A percentile compares a stretch with the other conserved stretches of the same genome.
Evolutionary conservation across 495 filamentous ascomycete species (phyloP).

Genomic region (Lophiostoma macrostomum): DNA sequence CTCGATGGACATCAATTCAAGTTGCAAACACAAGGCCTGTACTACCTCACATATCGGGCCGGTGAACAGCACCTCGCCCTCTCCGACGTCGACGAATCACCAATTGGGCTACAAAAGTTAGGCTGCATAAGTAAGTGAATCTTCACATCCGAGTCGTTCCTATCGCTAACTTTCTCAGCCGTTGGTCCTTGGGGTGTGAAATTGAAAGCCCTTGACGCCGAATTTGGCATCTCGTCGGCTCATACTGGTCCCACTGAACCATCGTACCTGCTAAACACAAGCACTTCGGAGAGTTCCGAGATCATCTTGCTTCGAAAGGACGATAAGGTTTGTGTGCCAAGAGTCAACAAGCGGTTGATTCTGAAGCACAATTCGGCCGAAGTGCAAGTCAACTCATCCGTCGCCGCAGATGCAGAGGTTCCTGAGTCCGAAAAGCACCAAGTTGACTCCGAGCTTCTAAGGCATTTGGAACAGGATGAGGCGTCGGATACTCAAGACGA

Average conservation of each 20-base stretch:
- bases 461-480: neutral
- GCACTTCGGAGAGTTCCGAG: neutral
- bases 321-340: slow-evolving; percentile 11
- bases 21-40: no score
- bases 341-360: neutral
- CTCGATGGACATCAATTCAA: no score
- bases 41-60: no score
- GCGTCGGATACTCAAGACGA: slow-evolving; percentile 2
- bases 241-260: neutral
- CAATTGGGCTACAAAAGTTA: neutral
- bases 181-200: slow-evolving; percentile 18
- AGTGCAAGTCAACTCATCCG: slow-evolving; percentile 27
- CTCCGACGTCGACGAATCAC: neutral
- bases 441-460: neutral
- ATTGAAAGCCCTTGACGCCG: slow-evolving; percentile 9
- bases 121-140: slow-evolving; percentile 16
- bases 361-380: slow-evolving; percentile 9
- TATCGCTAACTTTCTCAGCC: slow-evolving; percentile 9
- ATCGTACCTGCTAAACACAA: slow-evolving; percentile 9
- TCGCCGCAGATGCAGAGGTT: slow-evolving; percentile 2
- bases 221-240: slow-evolving; percentile 2
- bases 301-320: slow-evolving; percentile 26
- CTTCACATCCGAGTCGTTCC: neutral
- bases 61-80: neutral
- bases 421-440: slow-evolving; percentile 2